Evolutionary conservation across 352 stramenopile genomes (phyloP), one percentile per base, ranked within the genome.

Genomic region (Saprolegnia parasitica): DNA sequence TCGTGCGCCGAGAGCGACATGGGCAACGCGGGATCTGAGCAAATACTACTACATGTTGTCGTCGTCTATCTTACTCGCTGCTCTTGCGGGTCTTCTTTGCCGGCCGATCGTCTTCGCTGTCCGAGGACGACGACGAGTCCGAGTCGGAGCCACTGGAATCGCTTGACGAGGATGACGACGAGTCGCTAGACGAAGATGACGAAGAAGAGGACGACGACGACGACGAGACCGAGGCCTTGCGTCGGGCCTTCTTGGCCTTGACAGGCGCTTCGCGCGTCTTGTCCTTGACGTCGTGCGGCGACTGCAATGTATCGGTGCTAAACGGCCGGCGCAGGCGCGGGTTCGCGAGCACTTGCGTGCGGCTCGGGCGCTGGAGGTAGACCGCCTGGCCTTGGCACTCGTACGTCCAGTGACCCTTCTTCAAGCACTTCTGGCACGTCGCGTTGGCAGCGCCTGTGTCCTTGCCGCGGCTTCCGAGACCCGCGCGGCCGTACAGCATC

Each of bases 331-430:
- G 87, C 21, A 93, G 71, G 68, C 88, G 88, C 0, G 85, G 87
- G 68, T 95, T 87, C 71, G 83, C 81, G 42, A 95, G 76, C 76
- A 93, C 84, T 74, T 89, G 78, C 52, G 85, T 87, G 39, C 85
- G 81, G 58, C 84, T 93, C 60, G 81, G 78, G 67, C 87, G 85
- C 67, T 87, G 79, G 50, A 93, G 72, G 73, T 95, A 95, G 64
- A 90, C 77, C 18, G 84, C 75, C n/a, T 90, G 79, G 66, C 90
- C 90, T 76, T 91, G 90, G 81, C 87, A 95, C 70, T 95, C 87
- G 75, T 91, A 95, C 16, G 84, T 95, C 87, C 87, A 95, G 71
- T 95, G 87, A 20, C 87, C 87, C 0, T 73, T 56, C 32, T 78
- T 75, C 37, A 95, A 78, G 73, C 87, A 95, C 77, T 93, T 95